Percentiles rank a stretch among this genome's conserved stretches.
These are phyloP conservation scores for Eimeria acervulina DNA, from an alignment of 169 alveolate genomes.

Conservation along the genomic window DNA sequence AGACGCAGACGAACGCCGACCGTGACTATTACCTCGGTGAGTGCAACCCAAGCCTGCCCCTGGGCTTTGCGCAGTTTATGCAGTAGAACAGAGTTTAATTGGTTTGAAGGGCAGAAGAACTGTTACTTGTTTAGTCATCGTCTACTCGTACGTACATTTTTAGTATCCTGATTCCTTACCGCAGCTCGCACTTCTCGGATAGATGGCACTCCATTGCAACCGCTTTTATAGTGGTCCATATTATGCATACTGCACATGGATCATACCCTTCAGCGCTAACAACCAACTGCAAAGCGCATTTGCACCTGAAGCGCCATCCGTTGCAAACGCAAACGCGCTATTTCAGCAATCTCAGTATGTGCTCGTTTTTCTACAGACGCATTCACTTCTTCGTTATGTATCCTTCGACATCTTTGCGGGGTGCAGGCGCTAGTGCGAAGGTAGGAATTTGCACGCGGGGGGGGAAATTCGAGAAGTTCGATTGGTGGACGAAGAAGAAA, in stretches of 20 bases:
- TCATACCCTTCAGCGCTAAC: neutral
- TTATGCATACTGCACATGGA: neutral
- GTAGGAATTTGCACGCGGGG: slow-evolving; percentile 77
- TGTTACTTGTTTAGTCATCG: neutral
- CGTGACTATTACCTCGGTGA: slow-evolving; percentile 80
- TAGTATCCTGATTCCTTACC: neutral
- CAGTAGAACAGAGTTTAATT: neutral
- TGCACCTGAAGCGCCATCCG: neutral
- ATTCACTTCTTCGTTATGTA: neutral
- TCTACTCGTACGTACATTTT: neutral
- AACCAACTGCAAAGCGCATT: neutral
- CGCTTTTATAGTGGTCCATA: neutral
- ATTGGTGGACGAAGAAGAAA: slow-evolving; percentile 83
- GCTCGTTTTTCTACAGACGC: neutral
- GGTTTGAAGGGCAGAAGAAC: neutral
- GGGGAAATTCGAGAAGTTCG: slow-evolving; percentile 78
- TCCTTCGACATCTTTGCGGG: neutral
- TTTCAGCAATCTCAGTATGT: neutral
- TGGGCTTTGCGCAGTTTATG: neutral
- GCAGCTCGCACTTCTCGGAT: neutral
- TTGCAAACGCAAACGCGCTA: neutral
- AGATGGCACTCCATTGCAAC: neutral
- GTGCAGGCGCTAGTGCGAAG: slow-evolving; percentile 82
- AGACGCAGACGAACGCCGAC: slow-evolving; percentile 71
- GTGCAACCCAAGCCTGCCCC: neutral